Evolutionary conservation across 805 yeast species (phyloP).

Genomic region (Saturnispora gosingensis): DNA sequence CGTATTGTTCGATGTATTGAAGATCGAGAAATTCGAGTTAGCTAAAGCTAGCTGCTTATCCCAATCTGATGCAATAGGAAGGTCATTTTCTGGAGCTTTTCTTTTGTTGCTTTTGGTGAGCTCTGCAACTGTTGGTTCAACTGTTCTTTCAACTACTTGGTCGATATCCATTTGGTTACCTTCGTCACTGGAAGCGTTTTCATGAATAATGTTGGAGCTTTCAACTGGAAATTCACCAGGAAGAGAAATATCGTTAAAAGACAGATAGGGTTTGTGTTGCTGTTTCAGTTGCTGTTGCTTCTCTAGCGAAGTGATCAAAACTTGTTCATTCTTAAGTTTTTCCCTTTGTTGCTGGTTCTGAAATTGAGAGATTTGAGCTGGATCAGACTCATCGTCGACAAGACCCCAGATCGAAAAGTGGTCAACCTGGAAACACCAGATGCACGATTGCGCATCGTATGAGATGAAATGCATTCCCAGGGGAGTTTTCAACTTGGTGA

Average conservation of each 20-base stretch:
- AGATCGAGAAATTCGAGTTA: conserved; percentile 35
- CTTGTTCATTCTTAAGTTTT: conserved; percentile 12
- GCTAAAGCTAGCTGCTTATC: conserved; percentile 49
- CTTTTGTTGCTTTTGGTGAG: conserved; percentile 8
- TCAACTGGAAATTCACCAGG: conserved; percentile 13
- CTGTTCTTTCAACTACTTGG: conserved; percentile 1
- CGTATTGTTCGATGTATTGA: conserved; percentile 17
- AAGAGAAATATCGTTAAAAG: conserved; percentile 9
- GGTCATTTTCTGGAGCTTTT: conserved; percentile 2
- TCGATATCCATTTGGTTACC: background rate
- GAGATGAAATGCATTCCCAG: conserved; percentile 74
- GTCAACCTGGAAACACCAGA: conserved; percentile 74
- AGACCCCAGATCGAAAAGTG: conserved; percentile 96
- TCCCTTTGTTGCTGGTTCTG: conserved; percentile 20
- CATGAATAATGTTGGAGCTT: background rate
- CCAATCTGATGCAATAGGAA: conserved; percentile 55
- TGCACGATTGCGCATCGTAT: conserved; percentile 64
- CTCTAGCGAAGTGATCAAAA: background rate
- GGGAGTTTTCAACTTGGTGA: conserved; percentile 41
- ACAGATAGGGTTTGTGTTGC: conserved; percentile 2
- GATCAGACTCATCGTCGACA: conserved; percentile 55
- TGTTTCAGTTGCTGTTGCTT: background rate
- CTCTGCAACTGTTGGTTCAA: conserved; percentile 8
- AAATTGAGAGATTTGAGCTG: conserved; percentile 29
- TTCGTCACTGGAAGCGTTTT: background rate